Evolutionary conservation across 441 rosid species (phyloP).

Genomic region (Gossypium lobatum): DNA sequence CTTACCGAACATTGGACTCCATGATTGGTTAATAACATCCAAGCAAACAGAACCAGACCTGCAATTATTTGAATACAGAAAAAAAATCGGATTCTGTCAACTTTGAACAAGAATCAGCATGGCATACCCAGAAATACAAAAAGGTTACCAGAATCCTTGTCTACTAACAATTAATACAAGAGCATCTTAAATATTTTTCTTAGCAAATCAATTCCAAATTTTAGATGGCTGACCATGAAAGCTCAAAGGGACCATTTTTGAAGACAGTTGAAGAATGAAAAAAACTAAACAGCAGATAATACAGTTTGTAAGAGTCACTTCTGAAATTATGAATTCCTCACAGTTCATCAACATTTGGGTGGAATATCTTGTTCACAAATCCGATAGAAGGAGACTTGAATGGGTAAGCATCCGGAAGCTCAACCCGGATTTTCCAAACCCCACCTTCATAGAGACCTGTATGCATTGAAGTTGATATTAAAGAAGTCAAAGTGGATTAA

Average conservation of each 20-base stretch:
- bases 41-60: slow-evolving; percentile 77
- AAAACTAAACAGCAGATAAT: slow-evolving; percentile 1
- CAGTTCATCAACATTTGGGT: slow-evolving; percentile 84
- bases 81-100: neutral
- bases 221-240: neutral
- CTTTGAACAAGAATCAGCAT: neutral
- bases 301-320: neutral
- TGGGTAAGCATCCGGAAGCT: slow-evolving; percentile 79
- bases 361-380: slow-evolving; percentile 68
- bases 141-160: neutral
- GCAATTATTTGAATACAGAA: slow-evolving; percentile 16
- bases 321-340: slow-evolving; percentile 31
- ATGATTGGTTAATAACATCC: slow-evolving; percentile 76
- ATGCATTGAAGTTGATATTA: slow-evolving; percentile 14
- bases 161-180: neutral
- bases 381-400: slow-evolving; percentile 74
- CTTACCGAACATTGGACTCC: slow-evolving; percentile 88
- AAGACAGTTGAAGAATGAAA: neutral
- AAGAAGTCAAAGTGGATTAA: neutral
- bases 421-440: slow-evolving; percentile 66
- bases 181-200: neutral
- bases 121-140: neutral
- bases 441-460: slow-evolving; percentile 72
- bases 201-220: neutral
- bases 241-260: neutral